Evolutionary conservation across 1,139 yeast species (phyloP).

Genomic region (Saccharomyces hybrid): DNA sequence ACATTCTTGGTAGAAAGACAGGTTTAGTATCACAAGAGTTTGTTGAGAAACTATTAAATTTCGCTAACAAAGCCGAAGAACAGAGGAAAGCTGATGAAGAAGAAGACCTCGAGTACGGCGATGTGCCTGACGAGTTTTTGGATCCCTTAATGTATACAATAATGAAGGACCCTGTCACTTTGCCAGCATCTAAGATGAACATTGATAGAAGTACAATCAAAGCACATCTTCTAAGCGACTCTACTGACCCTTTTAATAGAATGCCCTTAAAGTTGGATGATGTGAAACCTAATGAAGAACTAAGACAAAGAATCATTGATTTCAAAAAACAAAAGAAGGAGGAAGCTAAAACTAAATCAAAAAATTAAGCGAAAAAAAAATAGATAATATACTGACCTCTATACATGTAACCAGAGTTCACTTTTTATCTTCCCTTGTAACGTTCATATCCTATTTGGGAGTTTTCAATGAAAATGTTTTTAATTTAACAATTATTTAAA

Average conservation of each 20-base stretch:
- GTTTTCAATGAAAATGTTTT: background rate
- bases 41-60: slow-evolving; percentile 43
- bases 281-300: slow-evolving; percentile 66
- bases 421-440: background rate
- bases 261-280: slow-evolving; percentile 85
- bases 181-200: slow-evolving; percentile 77
- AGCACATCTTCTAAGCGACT: slow-evolving; percentile 86
- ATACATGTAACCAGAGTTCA: too few relatives aligned
- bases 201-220: slow-evolving; percentile 89
- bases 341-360: slow-evolving; percentile 7
- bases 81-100: slow-evolving; percentile 60
- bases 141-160: slow-evolving; percentile 95
- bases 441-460: background rate
- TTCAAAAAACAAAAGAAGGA: slow-evolving; percentile 42
- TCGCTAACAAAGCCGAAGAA: slow-evolving; percentile 58
- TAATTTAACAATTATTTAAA: background rate
- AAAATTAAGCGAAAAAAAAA: background rate
- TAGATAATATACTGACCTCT: too few relatives aligned
- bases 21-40: slow-evolving; percentile 49
- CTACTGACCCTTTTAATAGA: slow-evolving; percentile 96
- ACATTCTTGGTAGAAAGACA: slow-evolving; percentile 48
- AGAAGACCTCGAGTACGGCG: slow-evolving; percentile 87
- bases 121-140: slow-evolving; percentile 89
- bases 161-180: slow-evolving; percentile 91
- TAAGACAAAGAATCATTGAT: slow-evolving; percentile 52